Evolutionary conservation across 345 rosid species (phyloP).

Genomic region (Murraya paniculata): DNA sequence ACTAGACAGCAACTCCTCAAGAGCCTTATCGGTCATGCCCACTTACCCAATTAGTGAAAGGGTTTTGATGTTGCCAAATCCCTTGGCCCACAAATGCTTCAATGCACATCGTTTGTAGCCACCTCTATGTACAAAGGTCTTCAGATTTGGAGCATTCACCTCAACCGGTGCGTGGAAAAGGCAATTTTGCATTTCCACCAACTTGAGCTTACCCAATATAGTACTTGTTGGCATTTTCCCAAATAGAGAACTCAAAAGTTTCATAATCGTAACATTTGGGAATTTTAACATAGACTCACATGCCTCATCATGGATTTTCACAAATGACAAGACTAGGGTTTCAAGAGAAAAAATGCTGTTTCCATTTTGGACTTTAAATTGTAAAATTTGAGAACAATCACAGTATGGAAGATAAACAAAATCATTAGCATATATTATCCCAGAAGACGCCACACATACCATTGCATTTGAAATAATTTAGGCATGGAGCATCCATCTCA

Average conservation of each 20-base stretch:
- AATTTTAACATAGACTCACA: not conserved
- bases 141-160: not conserved
- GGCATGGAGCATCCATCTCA: not conserved
- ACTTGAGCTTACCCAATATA: not conserved
- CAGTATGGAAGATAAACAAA: not conserved
- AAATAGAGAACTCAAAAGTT: not conserved
- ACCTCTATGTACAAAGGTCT: not conserved
- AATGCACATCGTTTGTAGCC: not conserved
- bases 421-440: not conserved
- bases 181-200: not conserved
- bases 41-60: not conserved
- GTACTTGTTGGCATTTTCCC: not conserved
- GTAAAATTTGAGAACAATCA: not conserved
- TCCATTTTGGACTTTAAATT: not conserved
- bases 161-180: not conserved
- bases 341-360: not conserved
- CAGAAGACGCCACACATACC: not conserved
- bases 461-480: not conserved
- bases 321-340: not conserved
- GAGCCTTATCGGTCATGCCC: not conserved
- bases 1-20: not conserved
- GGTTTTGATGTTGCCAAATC: not conserved
- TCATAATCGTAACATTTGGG: not conserved
- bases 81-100: not conserved
- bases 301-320: too few relatives aligned